phyloP scores from a whole-genome alignment of 331 rosid species.

The Rhamnella rubrinervis region DNA sequence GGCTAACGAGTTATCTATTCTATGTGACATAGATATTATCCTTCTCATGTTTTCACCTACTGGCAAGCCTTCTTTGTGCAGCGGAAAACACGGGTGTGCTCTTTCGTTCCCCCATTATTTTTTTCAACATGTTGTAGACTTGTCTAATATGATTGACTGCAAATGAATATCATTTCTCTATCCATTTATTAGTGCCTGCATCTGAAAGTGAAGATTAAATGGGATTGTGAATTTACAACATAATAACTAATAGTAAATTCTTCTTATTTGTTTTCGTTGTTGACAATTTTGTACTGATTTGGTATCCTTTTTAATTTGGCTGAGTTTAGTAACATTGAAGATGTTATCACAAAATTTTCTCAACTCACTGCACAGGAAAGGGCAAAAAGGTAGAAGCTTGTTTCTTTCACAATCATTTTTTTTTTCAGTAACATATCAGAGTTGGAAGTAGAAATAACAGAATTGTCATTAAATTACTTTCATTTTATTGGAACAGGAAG shows the following conservation, averaged over 20 bases:
- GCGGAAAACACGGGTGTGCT: constrained; percentile 65
- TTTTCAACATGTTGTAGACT: no score
- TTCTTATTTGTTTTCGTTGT: neutral
- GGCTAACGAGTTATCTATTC: constrained; percentile 75
- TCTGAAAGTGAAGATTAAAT: neutral
- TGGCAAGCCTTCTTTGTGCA: constrained; percentile 74
- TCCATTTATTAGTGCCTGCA: no score
- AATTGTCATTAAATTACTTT: constrained; percentile 15
- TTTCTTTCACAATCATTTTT: neutral
- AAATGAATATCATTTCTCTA: no score
- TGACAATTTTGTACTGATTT: neutral
- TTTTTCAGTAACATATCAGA: constrained; percentile 6
- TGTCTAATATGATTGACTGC: no score
- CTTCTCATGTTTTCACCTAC: constrained; percentile 93
- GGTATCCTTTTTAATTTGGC: constrained; percentile 10
- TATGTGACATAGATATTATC: constrained; percentile 78
- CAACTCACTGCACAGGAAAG: constrained; percentile 90
- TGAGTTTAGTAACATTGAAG: constrained; percentile 63
- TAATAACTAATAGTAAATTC: neutral
- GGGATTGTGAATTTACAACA: neutral
- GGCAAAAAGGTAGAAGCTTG: constrained; percentile 62
- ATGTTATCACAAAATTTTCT: constrained; percentile 78
- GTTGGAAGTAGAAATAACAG: neutral
- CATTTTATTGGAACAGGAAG: constrained; percentile 60
- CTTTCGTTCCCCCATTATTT: neutral